A percentile compares a stretch with the other conserved stretches of the same genome.
Conservation (phyloP, 2,329 filamentous ascomycete genomes). For the Fusarium sp. region DNA sequence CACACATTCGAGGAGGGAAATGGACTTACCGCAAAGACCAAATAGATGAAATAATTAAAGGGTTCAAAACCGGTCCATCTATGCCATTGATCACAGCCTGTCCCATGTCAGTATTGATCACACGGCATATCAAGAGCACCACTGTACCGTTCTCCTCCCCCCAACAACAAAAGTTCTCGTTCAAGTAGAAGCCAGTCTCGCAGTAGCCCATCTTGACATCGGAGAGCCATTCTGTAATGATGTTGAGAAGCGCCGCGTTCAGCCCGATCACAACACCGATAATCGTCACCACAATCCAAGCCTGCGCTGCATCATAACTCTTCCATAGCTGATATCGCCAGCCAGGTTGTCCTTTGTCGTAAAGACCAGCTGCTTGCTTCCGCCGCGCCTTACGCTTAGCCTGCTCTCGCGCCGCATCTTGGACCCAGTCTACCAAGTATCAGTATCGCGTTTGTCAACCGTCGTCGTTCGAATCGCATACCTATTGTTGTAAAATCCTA, state of each 20-base stretch:
- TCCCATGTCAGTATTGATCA: constrained; percentile 14
- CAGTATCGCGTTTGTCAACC: constrained; percentile 49
- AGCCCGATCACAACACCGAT: constrained; percentile 93
- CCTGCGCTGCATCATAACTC: constrained; percentile 95
- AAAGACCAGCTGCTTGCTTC: constrained; percentile 78
- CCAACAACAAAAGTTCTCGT: constrained; percentile 98
- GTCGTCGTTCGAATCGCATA: constrained; percentile 54
- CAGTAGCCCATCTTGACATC: constrained; percentile 98
- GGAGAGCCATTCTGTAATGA: constrained; percentile 95
- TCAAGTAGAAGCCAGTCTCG: constrained; percentile 94
- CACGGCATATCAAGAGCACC: not conserved
- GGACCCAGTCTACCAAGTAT: constrained; percentile 83
- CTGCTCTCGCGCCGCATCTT: constrained; percentile 94
- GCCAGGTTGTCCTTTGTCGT: constrained; percentile 75
- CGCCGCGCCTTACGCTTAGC: constrained; percentile 81
- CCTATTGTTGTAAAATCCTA: constrained; percentile 94
- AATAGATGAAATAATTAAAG: constrained; percentile 89
- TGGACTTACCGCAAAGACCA: constrained; percentile 78
- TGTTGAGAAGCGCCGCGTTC: constrained; percentile 93
- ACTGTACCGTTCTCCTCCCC: constrained; percentile 83
- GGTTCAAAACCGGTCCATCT: constrained; percentile 84
- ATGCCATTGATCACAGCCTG: constrained; percentile 89
- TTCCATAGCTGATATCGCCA: constrained; percentile 87
- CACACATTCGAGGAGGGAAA: not conserved
- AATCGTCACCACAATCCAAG: constrained; percentile 96